A percentile compares a stretch with the other conserved stretches of the same genome.
Evolutionary conservation across 148 eudicot genomes (phyloP).

Genomic region (Chenopodium suecicum): DNA sequence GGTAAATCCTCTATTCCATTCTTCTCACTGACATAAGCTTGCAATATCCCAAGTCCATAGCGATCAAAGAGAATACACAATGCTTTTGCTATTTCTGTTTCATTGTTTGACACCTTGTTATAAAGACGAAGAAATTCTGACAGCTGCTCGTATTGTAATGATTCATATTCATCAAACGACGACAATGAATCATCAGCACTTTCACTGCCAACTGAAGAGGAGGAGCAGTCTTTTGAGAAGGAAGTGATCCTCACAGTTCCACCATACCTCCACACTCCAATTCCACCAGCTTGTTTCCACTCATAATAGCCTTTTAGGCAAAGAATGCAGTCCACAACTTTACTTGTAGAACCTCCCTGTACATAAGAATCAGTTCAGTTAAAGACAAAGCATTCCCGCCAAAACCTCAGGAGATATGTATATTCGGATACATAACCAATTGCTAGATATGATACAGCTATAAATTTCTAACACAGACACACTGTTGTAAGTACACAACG

Average conservation of each 20-base stretch:
- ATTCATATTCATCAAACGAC: conserved; percentile 66
- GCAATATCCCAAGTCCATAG: conserved; percentile 60
- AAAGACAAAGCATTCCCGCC: neutral
- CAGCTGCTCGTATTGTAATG: conserved; percentile 70
- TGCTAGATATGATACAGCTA: too few relatives aligned
- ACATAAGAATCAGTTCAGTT: neutral
- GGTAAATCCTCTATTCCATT: conserved; percentile 53
- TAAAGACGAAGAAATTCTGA: conserved; percentile 68
- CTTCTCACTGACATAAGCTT: conserved; percentile 59
- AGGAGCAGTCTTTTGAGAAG: conserved; percentile 56
- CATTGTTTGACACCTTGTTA: conserved; percentile 52
- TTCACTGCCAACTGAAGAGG: conserved; percentile 75
- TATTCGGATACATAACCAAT: neutral
- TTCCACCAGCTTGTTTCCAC: conserved; percentile 91
- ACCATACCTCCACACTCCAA: conserved; percentile 96
- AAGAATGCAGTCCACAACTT: conserved; percentile 94
- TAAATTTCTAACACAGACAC: neutral
- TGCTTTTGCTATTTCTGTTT: conserved; percentile 56
- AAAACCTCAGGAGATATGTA: neutral
- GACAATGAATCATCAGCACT: conserved; percentile 68
- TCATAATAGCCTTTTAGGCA: conserved; percentile 90
- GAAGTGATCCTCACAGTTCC: conserved; percentile 87
- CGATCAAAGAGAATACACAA: conserved; percentile 62
- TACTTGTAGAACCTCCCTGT: conserved; percentile 86
- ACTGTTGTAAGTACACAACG: neutral